Conservation (phyloP, 768 basidiomycete genomes). For the Podaxis sp. region DNA sequence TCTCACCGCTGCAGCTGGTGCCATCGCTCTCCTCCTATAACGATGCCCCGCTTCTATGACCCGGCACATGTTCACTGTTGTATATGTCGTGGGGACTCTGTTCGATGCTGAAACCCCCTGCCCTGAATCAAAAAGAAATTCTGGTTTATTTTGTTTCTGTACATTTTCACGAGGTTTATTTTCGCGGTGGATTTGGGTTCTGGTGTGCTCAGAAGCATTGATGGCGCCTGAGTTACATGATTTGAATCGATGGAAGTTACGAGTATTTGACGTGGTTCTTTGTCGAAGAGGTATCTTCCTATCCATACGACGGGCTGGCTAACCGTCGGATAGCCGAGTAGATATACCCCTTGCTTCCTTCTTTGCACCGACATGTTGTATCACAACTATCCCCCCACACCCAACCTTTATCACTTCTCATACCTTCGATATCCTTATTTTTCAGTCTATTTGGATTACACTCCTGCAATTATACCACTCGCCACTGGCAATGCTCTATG, state of each 20-base stretch:
- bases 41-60: conserved; percentile 24
- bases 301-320: conserved; percentile 10
- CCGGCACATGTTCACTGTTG: not conserved
- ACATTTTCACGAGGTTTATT: not conserved
- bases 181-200: conserved; percentile 11
- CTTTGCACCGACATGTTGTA: conserved; percentile 1
- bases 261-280: conserved; percentile 9
- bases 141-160: not conserved
- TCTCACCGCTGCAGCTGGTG: conserved; percentile 40
- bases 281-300: conserved; percentile 9
- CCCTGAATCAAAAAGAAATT: conserved; percentile 6
- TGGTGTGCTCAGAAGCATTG: conserved; percentile 3
- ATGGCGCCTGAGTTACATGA: conserved; percentile 4
- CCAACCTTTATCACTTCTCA: not conserved
- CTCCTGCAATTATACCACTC: conserved; percentile 6
- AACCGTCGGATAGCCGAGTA: conserved; percentile 6
- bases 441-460: conserved; percentile 7
- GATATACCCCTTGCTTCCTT: not conserved
- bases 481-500: not conserved
- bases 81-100: not conserved
- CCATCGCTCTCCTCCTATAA: conserved; percentile 37
- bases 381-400: not conserved
- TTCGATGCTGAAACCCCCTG: not conserved
- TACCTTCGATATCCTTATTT: conserved; percentile 9
- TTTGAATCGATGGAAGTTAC: conserved; percentile 4